phyloP scores from a whole-genome alignment of 2,329 filamentous ascomycete species.

The Aspergillus spinulosporus region DNA sequence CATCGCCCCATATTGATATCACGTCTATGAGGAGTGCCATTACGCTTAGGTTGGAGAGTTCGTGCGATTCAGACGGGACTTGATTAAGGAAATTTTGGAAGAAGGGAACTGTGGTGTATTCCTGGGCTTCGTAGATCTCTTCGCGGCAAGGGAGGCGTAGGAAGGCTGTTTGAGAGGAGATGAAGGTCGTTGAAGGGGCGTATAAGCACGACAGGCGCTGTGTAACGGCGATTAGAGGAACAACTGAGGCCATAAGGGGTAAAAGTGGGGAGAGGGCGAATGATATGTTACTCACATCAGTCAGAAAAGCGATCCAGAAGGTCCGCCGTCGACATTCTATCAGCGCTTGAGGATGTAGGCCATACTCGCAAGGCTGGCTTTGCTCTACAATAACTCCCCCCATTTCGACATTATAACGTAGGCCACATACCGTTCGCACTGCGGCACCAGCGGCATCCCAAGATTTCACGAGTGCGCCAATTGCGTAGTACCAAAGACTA shows the following conservation, averaged over 20 bases:
- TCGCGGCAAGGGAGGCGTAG: constrained; percentile 65
- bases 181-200: constrained; percentile 54
- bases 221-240: constrained; percentile 17
- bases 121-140: constrained; percentile 61
- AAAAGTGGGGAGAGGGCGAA: constrained; percentile 16
- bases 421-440: constrained; percentile 58
- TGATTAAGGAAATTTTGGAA: constrained; percentile 58
- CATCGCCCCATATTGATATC: constrained; percentile 65
- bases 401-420: constrained; percentile 65
- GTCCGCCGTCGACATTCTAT: constrained; percentile 69
- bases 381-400: constrained; percentile 51
- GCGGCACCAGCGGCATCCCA: constrained; percentile 66
- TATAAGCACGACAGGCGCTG: constrained; percentile 63
- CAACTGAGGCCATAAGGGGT: not conserved
- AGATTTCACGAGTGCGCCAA: constrained; percentile 59
- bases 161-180: constrained; percentile 66
- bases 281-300: constrained; percentile 55
- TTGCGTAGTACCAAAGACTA: constrained; percentile 65
- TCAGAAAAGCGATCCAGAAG: constrained; percentile 70
- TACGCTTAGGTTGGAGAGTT: constrained; percentile 47
- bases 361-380: constrained; percentile 54
- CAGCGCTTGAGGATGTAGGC: constrained; percentile 58
- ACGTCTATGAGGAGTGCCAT: constrained; percentile 65
- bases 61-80: constrained; percentile 37
- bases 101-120: constrained; percentile 58